A percentile compares a stretch with the other conserved stretches of the same genome.
phyloP scores from a whole-genome alignment of 2,329 filamentous ascomycete genomes.

The Fusarium sp. region DNA sequence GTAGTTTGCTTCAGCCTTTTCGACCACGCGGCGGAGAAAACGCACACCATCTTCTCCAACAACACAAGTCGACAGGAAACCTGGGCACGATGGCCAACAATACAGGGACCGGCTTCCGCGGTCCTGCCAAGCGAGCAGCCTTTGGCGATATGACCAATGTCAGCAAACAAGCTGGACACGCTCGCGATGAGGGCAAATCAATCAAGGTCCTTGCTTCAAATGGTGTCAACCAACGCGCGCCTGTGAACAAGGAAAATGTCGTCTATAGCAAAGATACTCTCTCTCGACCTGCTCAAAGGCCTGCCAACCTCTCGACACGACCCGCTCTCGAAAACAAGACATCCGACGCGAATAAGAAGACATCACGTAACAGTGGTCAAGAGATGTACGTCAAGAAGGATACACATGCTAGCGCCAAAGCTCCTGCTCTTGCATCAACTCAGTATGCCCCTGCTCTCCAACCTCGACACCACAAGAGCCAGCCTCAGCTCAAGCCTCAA shows the following conservation, averaged over 20 bases:
- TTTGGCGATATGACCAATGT: conserved; percentile 88
- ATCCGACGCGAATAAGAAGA: conserved; percentile 47
- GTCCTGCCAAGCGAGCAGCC: conserved; percentile 77
- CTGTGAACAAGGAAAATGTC: conserved; percentile 62
- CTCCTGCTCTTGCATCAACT: conserved; percentile 29
- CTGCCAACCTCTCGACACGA: conserved; percentile 41
- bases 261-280: conserved; percentile 54
- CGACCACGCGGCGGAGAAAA: conserved; percentile 65
- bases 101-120: conserved; percentile 52
- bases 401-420: conserved; percentile 33
- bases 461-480: conserved; percentile 67
- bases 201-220: conserved; percentile 50
- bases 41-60: conserved; percentile 73
- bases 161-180: conserved; percentile 54
- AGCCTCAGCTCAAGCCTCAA: conserved; percentile 64
- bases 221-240: conserved; percentile 46
- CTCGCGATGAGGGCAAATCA: conserved; percentile 54
- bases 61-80: conserved; percentile 83
- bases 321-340: conserved; percentile 43
- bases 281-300: conserved; percentile 56
- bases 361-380: conserved; percentile 31
- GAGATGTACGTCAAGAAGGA: conserved; percentile 43
- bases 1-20: conserved; percentile 53
- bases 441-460: conserved; percentile 50
- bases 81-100: conserved; percentile 55